Base-by-base conservation (phyloP, 1,284 basidiomycete genomes). In the Tausonia pullulans region DNA sequence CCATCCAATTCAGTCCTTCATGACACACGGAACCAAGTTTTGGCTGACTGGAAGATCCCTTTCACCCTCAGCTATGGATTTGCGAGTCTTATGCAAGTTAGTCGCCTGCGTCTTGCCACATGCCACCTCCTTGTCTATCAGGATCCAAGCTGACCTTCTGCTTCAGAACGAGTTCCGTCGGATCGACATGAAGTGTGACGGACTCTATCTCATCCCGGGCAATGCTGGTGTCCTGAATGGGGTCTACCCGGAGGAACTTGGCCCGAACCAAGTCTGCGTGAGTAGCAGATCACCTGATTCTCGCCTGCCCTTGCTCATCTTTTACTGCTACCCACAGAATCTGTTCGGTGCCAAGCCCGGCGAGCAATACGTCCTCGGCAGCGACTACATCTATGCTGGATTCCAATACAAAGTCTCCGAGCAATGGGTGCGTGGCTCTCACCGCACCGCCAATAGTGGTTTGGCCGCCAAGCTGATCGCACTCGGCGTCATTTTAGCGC, bases 111-210 rank as follows among this genome's bases (percentile, higher is more conserved):
- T 27, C 27, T 1, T 27, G 27, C 27, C 27, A 27, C 27, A 27
- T 27, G 27, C 27, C 27, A 27, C 27, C 27, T 27, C 27, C 27
- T 27, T 27, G 27, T 27, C 27, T 27, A 27, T 27, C 27, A 27
- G 27, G 27, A 27, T 27, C 27, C 27, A 27, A 27, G 27, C 27
- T 27, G 27, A 27, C 27, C 2, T 27, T 27, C 27, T 27, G 27
- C 27, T 27, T 27, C 2, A 87, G 74, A 92, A 92, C 72, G 88
- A 91, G 72, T 91, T 91, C 75, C 84, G 81, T 77, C 81, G 87
- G 7, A 82, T 87, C 61, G 74, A 79, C 39, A 81, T 86, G 69
- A 63, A 78, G 71, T 53, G 44, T 7, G 52, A 4, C 45, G 49
- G 50, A 50, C 39, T 57, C 44, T 62, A 46, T 60, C 88, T 89